Base-by-base conservation (phyloP, 495 filamentous ascomycete species). In the Aspergillus avenaceus region DNA sequence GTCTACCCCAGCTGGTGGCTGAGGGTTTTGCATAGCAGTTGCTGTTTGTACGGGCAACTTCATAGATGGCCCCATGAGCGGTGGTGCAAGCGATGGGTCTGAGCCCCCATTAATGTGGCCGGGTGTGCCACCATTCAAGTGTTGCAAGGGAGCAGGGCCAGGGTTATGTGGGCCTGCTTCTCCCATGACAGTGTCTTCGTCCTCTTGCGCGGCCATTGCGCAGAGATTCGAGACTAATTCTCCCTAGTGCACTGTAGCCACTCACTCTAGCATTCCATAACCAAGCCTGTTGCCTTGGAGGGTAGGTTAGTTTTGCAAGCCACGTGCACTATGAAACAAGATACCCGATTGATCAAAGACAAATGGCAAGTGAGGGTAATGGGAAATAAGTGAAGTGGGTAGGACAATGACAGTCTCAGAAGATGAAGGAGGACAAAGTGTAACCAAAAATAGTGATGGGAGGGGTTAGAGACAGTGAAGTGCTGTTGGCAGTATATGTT, bases 111-210 rank as follows among this genome's bases (percentile, higher is more conserved):
- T 56, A 5, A 60, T 45, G 18, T 58, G 52, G 26, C 49, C 49
- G 41, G 57, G 29, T 24, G 46, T 29, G 41, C 5, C 46, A 28
- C 12, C 34, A n/a, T 34, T 31, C 25, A 56, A 45, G 25, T 55
- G 32, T 24, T 54, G 54, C 19, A 62, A 50, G 36, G 59, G 31
- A 42, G 50, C 29, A 25, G 58, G 51, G 36, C 60, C 49, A 28
- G 47, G 51, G 21, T 42, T 41, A 25, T 55, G 64, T 28, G 61
- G 47, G 47, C 55, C 54, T 13, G 60, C 55, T 18, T 73, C 63
- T 21, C 63, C 60, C 72, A 74, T 75, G 11, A 73, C 52, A 16
- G 61, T 69, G 49, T 75, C 71, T 47, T 73, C 64, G 52, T 72
- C 71, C 22, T 57, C 61, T 41, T 63, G 66, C 66, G 72, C 72